These are phyloP conservation scores for Fusarium denticulatum DNA, from an alignment of 2,329 filamentous ascomycete species.

Conservation along the genomic window DNA sequence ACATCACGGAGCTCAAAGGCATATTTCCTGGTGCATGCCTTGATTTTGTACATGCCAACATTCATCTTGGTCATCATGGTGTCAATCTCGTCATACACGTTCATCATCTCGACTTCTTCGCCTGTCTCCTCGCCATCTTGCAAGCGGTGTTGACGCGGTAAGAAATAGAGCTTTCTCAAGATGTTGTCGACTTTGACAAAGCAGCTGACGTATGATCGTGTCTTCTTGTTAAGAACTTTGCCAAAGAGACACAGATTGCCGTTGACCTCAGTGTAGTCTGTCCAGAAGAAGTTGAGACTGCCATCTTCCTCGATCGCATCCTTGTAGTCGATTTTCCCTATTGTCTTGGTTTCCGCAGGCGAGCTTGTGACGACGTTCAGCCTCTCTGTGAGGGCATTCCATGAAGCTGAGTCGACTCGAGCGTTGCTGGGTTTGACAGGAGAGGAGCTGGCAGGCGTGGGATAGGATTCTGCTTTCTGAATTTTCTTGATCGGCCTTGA, in stretches of 20 bases:
- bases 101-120: slow-evolving; percentile 84
- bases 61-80: slow-evolving; percentile 86
- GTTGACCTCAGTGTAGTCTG: slow-evolving; percentile 92
- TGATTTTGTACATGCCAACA: slow-evolving; percentile 93
- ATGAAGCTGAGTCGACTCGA: slow-evolving; percentile 80
- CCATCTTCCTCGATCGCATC: slow-evolving; percentile 95
- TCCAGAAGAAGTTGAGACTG: slow-evolving; percentile 94
- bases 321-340: slow-evolving; percentile 84
- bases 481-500: slow-evolving; percentile 77
- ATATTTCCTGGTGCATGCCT: slow-evolving; percentile 88
- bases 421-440: slow-evolving; percentile 70
- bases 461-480: slow-evolving; percentile 72
- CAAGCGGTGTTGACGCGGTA: slow-evolving; percentile 75
- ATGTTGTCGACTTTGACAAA: slow-evolving; percentile 98
- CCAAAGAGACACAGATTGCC: slow-evolving; percentile 94
- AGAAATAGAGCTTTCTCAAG: slow-evolving; percentile 88
- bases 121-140: slow-evolving; percentile 72
- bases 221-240: slow-evolving; percentile 92
- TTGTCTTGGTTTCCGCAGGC: slow-evolving; percentile 66
- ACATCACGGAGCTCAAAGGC: slow-evolving; percentile 91
- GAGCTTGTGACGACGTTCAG: slow-evolving; percentile 87
- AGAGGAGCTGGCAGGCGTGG: slow-evolving; percentile 80
- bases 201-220: slow-evolving; percentile 82
- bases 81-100: slow-evolving; percentile 92
- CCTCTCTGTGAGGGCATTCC: slow-evolving; percentile 87